Percentiles rank a stretch among this genome's conserved stretches.
These are phyloP conservation scores for Parvularia atlantis DNA, from an alignment of 78 protist genomes.

Conservation along the genomic window DNA sequence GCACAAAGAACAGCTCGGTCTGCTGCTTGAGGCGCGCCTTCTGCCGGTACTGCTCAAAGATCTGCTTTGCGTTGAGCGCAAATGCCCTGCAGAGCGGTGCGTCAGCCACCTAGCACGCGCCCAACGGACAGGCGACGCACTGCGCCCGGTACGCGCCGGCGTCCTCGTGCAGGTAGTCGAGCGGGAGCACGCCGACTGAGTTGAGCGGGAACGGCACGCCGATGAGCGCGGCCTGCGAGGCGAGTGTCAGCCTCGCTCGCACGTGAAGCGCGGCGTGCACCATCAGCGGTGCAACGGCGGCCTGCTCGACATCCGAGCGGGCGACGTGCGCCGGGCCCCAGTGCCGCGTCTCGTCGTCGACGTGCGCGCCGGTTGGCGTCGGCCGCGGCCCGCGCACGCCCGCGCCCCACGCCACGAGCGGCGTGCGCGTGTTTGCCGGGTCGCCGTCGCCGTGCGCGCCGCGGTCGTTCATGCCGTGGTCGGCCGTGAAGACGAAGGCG, in stretches of 20 bases:
- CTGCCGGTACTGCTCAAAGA: no score
- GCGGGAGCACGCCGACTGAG: slow-evolving; percentile 63
- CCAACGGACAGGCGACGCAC: no score
- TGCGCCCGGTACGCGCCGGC: no score
- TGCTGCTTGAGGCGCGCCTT: no score
- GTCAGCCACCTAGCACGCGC: no score
- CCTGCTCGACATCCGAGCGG: slow-evolving; percentile 65
- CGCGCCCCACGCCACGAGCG: slow-evolving; percentile 73
- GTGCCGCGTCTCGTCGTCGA: slow-evolving; percentile 5
- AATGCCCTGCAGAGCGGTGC: no score
- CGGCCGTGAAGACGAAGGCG: slow-evolving; percentile 66
- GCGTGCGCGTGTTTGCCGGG: slow-evolving; percentile 71
- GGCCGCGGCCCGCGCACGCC: slow-evolving; percentile 50
- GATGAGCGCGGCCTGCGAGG: slow-evolving; percentile 29
- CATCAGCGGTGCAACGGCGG: slow-evolving; percentile 72
- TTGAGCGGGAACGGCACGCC: slow-evolving; percentile 67
- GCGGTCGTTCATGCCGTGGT: slow-evolving; percentile 80
- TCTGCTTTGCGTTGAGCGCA: no score
- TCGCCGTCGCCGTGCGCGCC: slow-evolving; percentile 83
- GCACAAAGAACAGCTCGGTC: no score
- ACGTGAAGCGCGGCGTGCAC: neutral
- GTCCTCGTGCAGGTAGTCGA: slow-evolving; percentile 27
- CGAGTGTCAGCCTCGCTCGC: no score
- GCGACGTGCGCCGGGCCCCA: slow-evolving; percentile 23
- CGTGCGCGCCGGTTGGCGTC: neutral